phyloP scores from a whole-genome alignment of 2,329 filamentous ascomycete genomes.

The Clarireedia homoeocarpa region DNA sequence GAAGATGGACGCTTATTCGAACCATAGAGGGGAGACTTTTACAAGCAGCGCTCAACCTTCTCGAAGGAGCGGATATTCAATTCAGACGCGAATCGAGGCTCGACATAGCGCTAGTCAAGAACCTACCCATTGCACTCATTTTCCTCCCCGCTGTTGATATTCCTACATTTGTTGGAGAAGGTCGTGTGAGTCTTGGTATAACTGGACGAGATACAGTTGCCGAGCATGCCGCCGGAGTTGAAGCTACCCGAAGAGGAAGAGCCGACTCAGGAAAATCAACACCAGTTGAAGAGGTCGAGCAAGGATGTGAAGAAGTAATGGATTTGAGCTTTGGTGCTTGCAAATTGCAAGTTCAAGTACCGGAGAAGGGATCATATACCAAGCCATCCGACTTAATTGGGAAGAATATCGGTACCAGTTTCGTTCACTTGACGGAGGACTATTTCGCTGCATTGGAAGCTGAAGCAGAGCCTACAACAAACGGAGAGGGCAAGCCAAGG shows the following conservation, averaged over 20 bases:
- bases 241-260: constrained; percentile 39
- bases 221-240: constrained; percentile 69
- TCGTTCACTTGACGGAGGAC: constrained; percentile 72
- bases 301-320: constrained; percentile 69
- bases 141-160: constrained; percentile 97
- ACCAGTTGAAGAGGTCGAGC: constrained; percentile 34
- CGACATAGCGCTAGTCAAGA: constrained; percentile 96
- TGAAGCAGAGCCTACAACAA: constrained; percentile 31
- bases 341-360: constrained; percentile 94
- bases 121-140: constrained; percentile 87
- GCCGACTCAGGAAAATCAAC: constrained; percentile 40
- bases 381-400: constrained; percentile 74
- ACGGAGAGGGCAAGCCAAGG: constrained; percentile 30
- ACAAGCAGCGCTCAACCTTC: constrained; percentile 78
- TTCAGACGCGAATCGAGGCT: constrained; percentile 92
- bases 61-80: constrained; percentile 90
- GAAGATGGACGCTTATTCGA: constrained; percentile 11
- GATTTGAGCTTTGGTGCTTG: constrained; percentile 87
- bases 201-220: constrained; percentile 89
- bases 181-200: constrained; percentile 87
- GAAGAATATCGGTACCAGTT: constrained; percentile 92
- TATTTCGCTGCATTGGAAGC: constrained; percentile 78
- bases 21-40: constrained; percentile 81
- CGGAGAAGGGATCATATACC: constrained; percentile 67
- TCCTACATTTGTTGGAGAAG: constrained; percentile 93